Base-by-base conservation (phyloP, 169 alveolate genomes). In the Plasmodium gaboni region DNA sequence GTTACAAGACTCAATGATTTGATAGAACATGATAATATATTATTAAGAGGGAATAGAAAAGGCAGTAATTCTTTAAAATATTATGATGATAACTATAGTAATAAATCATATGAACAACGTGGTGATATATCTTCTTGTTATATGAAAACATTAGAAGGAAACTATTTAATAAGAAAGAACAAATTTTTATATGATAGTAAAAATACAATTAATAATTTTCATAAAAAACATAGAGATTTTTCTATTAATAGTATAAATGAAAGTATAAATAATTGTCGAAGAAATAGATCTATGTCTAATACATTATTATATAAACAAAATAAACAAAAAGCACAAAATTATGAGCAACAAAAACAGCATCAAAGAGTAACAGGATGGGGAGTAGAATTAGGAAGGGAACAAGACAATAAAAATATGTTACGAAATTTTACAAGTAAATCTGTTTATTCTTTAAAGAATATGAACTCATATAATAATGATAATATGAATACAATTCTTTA, bases 171-270 rank as follows among this genome's bases (percentile, higher is more conserved):
- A 38, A 38, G 7, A 38, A 38, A 38, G 46, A 38, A 6, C 46
- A 38, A 6, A 1, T 38, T 38, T 38, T 38, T 38, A 5, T 38
- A 0, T 38, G 46, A 38, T 38, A 38, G 46, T 38, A 38, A 38
- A 38, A 38, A 38, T 38, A 38, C 15, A 26, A 69, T 38, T 69
- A 48, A 32, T 55, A 4, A 7, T 42, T 13, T 15, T 19, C 64
- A 48, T 6, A 28, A 2, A 5, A 67, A 48, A 68, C 42, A 4
- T 28, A 28, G 51, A 53, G 57, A 57, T 50, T 53, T 68, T 22
- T 83, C 91, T 0, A 83, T 83, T n/a, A 51, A 68, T 53, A 83
- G 91, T n/a, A 83, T 83, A 28, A 83, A 83, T 72, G 85, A 69
- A 0, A 69, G 83, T 68, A 83, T 83, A 55, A 72, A 83, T 46